Conservation (phyloP, 768 basidiomycete genomes). For the Sarcomyxa edulis region DNA sequence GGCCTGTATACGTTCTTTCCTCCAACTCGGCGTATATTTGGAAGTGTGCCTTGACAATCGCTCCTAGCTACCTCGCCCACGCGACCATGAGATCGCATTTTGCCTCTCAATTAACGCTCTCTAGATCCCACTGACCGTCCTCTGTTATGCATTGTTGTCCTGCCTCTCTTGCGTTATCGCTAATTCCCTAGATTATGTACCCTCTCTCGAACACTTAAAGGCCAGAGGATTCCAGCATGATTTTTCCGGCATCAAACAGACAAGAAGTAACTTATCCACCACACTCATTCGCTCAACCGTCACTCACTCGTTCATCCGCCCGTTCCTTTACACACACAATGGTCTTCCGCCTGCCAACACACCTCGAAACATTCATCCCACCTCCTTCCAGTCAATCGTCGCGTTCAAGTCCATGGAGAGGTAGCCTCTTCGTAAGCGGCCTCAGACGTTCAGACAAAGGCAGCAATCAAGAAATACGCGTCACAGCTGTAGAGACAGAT, state of each 20-base stretch:
- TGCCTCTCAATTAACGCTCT: conserved; percentile 10
- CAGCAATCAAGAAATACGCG: conserved; percentile 46
- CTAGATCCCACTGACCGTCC: conserved; percentile 13
- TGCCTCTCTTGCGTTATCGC: conserved; percentile 11
- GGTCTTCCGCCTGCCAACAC: conserved; percentile 61
- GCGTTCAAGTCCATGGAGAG: conserved; percentile 51
- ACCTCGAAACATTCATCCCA: conserved; percentile 54
- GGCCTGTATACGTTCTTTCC: no score
- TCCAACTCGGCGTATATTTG: no score
- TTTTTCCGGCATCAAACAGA: conserved; percentile 19
- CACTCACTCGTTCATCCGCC: conserved; percentile 23
- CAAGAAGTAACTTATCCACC: no score
- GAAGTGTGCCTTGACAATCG: conserved; percentile 27
- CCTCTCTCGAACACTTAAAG: conserved; percentile 41
- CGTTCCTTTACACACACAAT: conserved; percentile 26
- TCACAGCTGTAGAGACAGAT: conserved; percentile 65
- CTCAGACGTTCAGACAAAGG: conserved; percentile 41
- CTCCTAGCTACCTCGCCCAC: conserved; percentile 23
- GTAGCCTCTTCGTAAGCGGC: conserved; percentile 45
- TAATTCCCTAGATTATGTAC: no score
- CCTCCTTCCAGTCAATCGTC: conserved; percentile 42
- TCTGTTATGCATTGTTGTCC: conserved; percentile 8
- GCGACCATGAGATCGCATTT: conserved; percentile 26
- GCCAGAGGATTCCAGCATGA: no score
- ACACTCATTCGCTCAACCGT: no score